Conservation (phyloP, 2,329 filamentous ascomycete species). For the Myriosclerotinia duriaeana region DNA sequence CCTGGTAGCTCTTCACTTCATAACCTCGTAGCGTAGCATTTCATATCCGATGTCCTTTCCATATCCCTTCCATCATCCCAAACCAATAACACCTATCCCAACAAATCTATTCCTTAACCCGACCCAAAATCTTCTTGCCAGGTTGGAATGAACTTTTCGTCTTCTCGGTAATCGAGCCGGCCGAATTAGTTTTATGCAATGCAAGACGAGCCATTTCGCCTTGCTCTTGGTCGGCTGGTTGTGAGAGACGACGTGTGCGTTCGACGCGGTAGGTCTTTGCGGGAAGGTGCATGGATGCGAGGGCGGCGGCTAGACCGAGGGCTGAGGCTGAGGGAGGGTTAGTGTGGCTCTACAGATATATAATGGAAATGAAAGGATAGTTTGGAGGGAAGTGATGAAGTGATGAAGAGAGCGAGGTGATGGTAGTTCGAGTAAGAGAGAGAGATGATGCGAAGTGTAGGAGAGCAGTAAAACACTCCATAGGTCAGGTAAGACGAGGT, state of each 20-base stretch:
- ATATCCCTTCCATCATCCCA: not conserved
- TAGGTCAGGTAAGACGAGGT: not conserved
- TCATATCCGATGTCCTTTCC: not conserved
- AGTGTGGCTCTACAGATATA: not conserved
- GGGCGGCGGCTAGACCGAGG: constrained; percentile 18
- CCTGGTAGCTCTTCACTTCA: not conserved
- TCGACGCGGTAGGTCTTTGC: constrained; percentile 22
- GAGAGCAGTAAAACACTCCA: not conserved
- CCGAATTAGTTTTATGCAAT: constrained; percentile 18
- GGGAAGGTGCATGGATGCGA: constrained; percentile 22
- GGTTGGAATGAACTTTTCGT: constrained; percentile 4
- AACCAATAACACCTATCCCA: not conserved
- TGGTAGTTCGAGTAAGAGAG: not conserved
- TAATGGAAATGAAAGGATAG: not conserved
- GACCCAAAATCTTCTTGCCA: constrained; percentile 17
- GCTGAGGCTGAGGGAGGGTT: constrained; percentile 13
- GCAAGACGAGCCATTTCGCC: constrained; percentile 15
- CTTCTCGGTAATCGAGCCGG: not conserved
- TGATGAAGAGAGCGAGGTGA: not conserved
- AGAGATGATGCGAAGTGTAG: not conserved
- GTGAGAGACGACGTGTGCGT: constrained; percentile 19
- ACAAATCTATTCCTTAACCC: constrained; percentile 7
- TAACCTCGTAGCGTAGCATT: not conserved
- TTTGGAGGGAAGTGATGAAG: not conserved
- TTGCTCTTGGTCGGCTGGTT: constrained; percentile 11